Evolutionary conservation across 2,329 filamentous ascomycete genomes (phyloP).

Genomic region (Blastomyces percursus): DNA sequence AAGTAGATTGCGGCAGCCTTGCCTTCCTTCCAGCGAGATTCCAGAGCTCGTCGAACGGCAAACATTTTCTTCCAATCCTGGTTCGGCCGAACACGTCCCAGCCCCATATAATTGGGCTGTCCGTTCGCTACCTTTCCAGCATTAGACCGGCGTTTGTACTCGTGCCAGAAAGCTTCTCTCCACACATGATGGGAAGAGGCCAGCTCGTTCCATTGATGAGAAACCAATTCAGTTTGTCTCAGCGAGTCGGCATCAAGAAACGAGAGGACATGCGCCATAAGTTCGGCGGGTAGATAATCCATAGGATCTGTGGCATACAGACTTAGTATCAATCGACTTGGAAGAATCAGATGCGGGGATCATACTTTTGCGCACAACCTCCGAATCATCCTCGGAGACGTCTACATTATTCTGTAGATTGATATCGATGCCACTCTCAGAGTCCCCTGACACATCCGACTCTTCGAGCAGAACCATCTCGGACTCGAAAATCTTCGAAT

Average conservation of each 20-base stretch:
- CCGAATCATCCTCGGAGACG: conserved; percentile 24
- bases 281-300: conserved; percentile 46
- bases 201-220: conserved; percentile 45
- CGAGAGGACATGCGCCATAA: conserved; percentile 48
- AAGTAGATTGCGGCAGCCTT: conserved; percentile 76
- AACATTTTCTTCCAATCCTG: conserved; percentile 85
- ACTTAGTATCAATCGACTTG: background rate
- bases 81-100: conserved; percentile 44
- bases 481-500: conserved; percentile 20
- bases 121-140: conserved; percentile 12
- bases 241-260: conserved; percentile 50
- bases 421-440: conserved; percentile 42
- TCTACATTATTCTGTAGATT: conserved; percentile 31
- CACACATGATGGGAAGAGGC: conserved; percentile 50
- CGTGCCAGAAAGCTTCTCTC: conserved; percentile 49
- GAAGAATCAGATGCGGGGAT: conserved; percentile 9
- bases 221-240: conserved; percentile 45
- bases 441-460: conserved; percentile 28
- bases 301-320: conserved; percentile 40
- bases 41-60: conserved; percentile 61
- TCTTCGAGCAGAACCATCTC: conserved; percentile 15
- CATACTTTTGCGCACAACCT: conserved; percentile 31
- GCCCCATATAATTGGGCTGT: conserved; percentile 30
- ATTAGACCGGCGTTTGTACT: conserved; percentile 39
- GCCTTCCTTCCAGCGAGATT: conserved; percentile 67